Evolutionary conservation across 345 rosid genomes (phyloP).

Genomic region (Viola odorata): DNA sequence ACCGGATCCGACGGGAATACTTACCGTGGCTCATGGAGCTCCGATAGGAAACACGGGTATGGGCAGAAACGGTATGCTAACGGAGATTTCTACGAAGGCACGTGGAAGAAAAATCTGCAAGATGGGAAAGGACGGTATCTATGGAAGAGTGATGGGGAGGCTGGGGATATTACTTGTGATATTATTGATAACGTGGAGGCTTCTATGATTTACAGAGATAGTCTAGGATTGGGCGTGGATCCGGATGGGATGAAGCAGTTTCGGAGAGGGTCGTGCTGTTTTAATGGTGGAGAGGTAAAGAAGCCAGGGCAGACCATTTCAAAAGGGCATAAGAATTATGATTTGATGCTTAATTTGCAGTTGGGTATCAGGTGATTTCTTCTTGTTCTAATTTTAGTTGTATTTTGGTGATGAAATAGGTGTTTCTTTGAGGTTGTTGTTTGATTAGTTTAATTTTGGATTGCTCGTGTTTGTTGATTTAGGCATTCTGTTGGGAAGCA

Average conservation of each 20-base stretch:
- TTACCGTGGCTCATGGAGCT: slow-evolving; percentile 74
- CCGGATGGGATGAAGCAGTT: slow-evolving; percentile 59
- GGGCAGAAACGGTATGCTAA: slow-evolving; percentile 81
- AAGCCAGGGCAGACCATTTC: slow-evolving; percentile 90
- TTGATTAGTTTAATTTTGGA: slow-evolving; percentile 3
- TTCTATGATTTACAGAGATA: slow-evolving; percentile 52
- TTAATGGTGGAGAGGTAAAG: slow-evolving; percentile 59
- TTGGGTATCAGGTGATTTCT: slow-evolving; percentile 74
- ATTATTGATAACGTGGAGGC: slow-evolving; percentile 78
- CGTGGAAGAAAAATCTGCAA: slow-evolving; percentile 79
- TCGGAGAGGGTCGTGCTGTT: slow-evolving; percentile 66
- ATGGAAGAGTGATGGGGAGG: slow-evolving; percentile 93
- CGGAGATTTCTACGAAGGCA: slow-evolving; percentile 81
- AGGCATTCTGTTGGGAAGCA: slow-evolving; percentile 89
- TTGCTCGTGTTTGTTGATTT: neutral
- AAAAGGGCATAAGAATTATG: slow-evolving; percentile 24
- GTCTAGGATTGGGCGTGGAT: slow-evolving; percentile 38
- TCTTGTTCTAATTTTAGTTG: neutral
- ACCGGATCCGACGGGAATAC: slow-evolving; percentile 88
- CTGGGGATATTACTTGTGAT: slow-evolving; percentile 94
- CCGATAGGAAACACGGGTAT: slow-evolving; percentile 75
- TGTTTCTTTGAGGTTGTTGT: too few relatives aligned
- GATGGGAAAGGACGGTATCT: slow-evolving; percentile 87
- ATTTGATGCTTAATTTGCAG: slow-evolving; percentile 93
- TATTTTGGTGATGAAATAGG: too few relatives aligned